A percentile compares a stretch with the other conserved stretches of the same genome.
Evolutionary conservation across 305 asterid species (phyloP).

Genomic region (Fraxinus platypoda): DNA sequence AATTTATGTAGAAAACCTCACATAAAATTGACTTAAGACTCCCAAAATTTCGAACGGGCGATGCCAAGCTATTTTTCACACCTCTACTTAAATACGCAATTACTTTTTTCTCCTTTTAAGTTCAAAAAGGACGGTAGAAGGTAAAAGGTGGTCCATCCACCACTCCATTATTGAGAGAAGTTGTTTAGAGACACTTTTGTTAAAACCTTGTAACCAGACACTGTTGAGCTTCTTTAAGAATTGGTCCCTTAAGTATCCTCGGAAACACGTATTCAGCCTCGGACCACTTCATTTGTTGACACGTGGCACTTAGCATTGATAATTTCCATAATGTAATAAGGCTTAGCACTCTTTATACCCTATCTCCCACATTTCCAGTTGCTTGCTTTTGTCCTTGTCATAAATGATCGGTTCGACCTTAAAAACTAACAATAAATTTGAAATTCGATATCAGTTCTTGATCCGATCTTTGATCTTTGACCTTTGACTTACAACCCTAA

Average conservation of each 20-base stretch:
- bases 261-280: background rate
- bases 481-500: background rate
- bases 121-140: too few relatives aligned
- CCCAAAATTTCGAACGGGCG: too few relatives aligned
- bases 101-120: background rate
- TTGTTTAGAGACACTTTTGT: background rate
- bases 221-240: conserved; percentile 18
- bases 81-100: background rate
- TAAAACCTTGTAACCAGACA: background rate
- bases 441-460: background rate
- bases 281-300: conserved; percentile 10
- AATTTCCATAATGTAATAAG: conserved; percentile 5
- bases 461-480: background rate
- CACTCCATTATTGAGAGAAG: background rate
- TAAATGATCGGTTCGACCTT: background rate
- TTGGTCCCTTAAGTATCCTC: conserved; percentile 12
- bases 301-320: conserved; percentile 15
- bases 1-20: background rate
- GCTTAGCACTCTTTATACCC: conserved; percentile 1
- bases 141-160: background rate
- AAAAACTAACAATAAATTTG: background rate
- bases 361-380: background rate
- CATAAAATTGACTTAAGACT: background rate
- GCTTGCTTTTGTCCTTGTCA: background rate
- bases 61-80: background rate